A percentile compares a stretch with the other conserved stretches of the same genome.
Conservation (phyloP, 2,329 filamentous ascomycete species). For the Fusarium secorum region DNA sequence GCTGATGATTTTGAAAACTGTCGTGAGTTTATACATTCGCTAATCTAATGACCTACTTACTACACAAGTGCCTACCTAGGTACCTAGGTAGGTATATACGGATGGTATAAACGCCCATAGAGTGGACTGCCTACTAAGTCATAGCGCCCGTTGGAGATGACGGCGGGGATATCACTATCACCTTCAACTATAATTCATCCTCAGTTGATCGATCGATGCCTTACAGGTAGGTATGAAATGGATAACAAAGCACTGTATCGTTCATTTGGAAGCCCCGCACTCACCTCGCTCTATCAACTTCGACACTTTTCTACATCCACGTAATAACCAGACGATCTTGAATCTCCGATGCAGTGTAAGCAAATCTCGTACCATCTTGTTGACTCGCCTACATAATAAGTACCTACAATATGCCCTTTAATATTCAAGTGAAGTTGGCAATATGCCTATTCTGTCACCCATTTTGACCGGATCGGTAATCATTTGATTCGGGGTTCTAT, state of each 20-base stretch:
- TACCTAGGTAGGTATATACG: not conserved
- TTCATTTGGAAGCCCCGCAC: not conserved
- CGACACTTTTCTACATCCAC: not conserved
- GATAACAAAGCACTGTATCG: not conserved
- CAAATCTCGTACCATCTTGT: not conserved
- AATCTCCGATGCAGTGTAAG: not conserved
- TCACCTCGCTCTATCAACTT: not conserved
- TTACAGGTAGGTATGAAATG: not conserved
- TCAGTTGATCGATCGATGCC: not conserved
- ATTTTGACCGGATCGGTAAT: not conserved
- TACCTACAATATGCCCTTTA: not conserved
- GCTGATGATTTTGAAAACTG: not conserved
- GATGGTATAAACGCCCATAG: not conserved
- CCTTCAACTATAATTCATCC: not conserved
- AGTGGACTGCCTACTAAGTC: not conserved
- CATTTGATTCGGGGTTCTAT: too few species aligned
- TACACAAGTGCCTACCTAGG: too few species aligned
- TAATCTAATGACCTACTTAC: not conserved
- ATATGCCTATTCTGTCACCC: not conserved
- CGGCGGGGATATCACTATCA: not conserved
- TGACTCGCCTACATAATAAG: not conserved
- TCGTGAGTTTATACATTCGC: not conserved
- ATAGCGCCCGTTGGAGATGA: constrained; percentile 4
- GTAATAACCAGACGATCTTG: not conserved
- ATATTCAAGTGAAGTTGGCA: not conserved